Evolutionary conservation across 2,329 filamentous ascomycete genomes (phyloP), one percentile per base, ranked within the genome.

Genomic region (Diplodia seriata): DNA sequence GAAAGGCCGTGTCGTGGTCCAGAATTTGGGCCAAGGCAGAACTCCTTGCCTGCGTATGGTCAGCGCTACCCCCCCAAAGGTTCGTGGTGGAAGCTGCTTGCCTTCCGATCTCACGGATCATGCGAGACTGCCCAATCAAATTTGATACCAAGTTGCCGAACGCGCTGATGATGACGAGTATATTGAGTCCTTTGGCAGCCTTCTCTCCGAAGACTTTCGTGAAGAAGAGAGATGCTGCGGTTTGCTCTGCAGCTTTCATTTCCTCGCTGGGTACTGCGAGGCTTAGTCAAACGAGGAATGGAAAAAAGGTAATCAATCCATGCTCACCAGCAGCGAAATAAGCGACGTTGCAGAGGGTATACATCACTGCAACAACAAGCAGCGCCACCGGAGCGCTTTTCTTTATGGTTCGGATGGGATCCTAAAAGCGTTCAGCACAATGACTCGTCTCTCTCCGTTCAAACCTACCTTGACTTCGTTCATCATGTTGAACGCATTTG

Each of bases 141-240:
- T 74, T 73, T 14, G 55, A 57, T 84, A 92, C 89, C 9, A 92
- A 89, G 73, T 92, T 92, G 0, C 90, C 90, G 2, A 84, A 85
- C 0, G 89, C 89, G 1, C 88, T 90, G 23, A 91, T 77, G 0
- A 90, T 89, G 40, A 92, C 88, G 2, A 91, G 79, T 2, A 91
- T 77, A 1, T 81, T 81, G 43, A 84, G 83, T 0, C 89, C 90
- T 26, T 59, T 56, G 0, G 80, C 81, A 1, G 81, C 65, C 0
- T 31, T 36, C 18, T 57, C 77, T 0, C 89, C 90, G 74, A 92
- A 91, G 0, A 89, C 79, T 8, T 83, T 81, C 69, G 89, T 84
- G 71, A 92, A 91, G 70, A 91, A 90, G 0, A 91, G 77, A 0
- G 89, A 89, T 0, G 88, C 89, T 47, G 92, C 87, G 2, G 91